Base-by-base conservation (phyloP, 2,329 filamentous ascomycete genomes). In the Fusarium sp. region DNA sequence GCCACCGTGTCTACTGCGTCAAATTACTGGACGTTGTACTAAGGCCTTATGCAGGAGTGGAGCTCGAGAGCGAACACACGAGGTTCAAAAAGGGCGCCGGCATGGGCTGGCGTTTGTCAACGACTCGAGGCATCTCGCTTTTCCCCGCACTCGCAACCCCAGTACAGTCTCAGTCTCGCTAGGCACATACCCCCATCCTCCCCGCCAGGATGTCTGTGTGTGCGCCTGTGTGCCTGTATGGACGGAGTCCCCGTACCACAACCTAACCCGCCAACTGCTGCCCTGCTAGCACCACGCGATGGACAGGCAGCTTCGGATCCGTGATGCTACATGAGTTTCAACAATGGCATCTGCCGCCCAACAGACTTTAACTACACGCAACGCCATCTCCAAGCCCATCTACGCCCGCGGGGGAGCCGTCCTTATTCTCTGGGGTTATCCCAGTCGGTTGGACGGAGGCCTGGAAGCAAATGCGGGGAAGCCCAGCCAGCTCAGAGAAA, bases 381-480 rank as follows among this genome's bases (percentile, higher is more conserved):
- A 51, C 62, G 56, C 65, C 64, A 52, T 62, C 53, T 44, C 34
- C 31, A 51, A 57, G 37, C 48, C 44, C 53, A 57, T 68, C 55
- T 53, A 51, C 56, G 41, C 57, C 62, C 65, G 54, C 56, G 60
- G 68, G 60, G 56, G 60, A 58, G 56, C 64, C 48, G 61, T 51
- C 50, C 39, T 70, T 58, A 47, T 50, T 50, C 62, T 65, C 73
- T 65, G 56, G 73, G 73, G 67, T 68, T 40, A 73, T 60, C 73
- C 67, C 65, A 66, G 70, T 63, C 73, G 73, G 73, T 28, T 75
- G 60, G 73, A 62, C 68, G 73, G 73, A 74, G 62, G 60, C 46
- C 43, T 51, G 47, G 54, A 65, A 52, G 61, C 37, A 66, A 72
- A 73, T 75, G 73, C 73, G 73, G 73, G 73, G 73, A 71, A 75